Evolutionary conservation across 2,329 filamentous ascomycete species (phyloP).

Genomic region (Penicillium sp.): DNA sequence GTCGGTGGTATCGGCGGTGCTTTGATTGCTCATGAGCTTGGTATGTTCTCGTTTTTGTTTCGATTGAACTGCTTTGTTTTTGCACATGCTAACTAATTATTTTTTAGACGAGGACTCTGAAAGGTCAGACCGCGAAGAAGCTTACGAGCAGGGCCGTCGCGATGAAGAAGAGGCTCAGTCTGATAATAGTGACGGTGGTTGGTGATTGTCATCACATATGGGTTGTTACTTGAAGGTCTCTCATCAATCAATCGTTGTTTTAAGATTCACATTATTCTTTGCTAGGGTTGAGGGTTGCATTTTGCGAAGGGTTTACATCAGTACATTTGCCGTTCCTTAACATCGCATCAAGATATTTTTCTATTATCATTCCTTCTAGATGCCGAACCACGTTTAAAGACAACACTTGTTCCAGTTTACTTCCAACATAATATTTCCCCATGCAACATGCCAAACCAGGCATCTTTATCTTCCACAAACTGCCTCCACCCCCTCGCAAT

Average conservation of each 20-base stretch:
- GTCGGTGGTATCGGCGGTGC: slow-evolving; percentile 59
- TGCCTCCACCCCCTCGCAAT: slow-evolving; percentile 37
- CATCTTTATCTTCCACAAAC: slow-evolving; percentile 37
- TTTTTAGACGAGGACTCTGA: slow-evolving; percentile 15
- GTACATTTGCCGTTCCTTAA: background rate
- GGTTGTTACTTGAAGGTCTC: background rate
- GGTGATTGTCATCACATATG: background rate
- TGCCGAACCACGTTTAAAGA: background rate
- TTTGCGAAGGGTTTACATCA: background rate
- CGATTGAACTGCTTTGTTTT: background rate
- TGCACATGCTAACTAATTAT: background rate
- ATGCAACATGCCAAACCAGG: slow-evolving; percentile 41
- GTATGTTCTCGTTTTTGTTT: slow-evolving; percentile 43
- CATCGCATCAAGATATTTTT: background rate
- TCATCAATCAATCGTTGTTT: background rate
- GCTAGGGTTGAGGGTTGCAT: background rate
- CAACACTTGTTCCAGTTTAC: slow-evolving; percentile 5
- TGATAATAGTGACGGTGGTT: slow-evolving; percentile 5
- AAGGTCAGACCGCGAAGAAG: slow-evolving; percentile 18
- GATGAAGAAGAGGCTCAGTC: slow-evolving; percentile 15
- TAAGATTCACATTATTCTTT: background rate
- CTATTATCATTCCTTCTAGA: background rate
- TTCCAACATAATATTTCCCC: slow-evolving; percentile 42
- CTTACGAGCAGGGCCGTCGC: slow-evolving; percentile 22
- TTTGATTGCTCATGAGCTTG: slow-evolving; percentile 55